A percentile compares a stretch with the other conserved stretches of the same genome.
Evolutionary conservation across 2,329 filamentous ascomycete genomes (phyloP).

Genomic region (Cadophora sp.): DNA sequence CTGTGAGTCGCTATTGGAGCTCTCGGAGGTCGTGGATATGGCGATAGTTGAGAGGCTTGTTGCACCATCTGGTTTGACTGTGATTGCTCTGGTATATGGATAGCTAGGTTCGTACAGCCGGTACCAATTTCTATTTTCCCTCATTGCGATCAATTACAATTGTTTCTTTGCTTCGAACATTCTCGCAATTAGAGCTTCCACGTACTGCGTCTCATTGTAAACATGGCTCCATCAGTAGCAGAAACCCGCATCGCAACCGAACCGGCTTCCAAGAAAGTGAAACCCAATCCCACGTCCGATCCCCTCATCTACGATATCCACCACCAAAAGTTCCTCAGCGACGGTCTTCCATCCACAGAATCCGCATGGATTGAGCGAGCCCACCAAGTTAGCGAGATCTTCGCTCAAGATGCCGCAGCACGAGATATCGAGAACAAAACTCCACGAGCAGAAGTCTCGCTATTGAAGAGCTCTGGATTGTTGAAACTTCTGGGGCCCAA

Average conservation of each 20-base stretch:
- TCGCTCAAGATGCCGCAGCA: conserved; percentile 53
- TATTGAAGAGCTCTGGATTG: conserved; percentile 58
- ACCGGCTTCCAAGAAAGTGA: conserved; percentile 19
- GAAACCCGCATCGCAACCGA: background rate
- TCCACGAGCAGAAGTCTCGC: conserved; percentile 55
- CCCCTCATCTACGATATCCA: conserved; percentile 50
- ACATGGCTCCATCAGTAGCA: conserved; percentile 24
- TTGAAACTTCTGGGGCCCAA: conserved; percentile 56
- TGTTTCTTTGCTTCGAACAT: background rate
- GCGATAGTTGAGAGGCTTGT: background rate
- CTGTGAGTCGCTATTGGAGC: background rate
- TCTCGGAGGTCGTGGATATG: background rate
- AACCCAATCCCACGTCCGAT: conserved; percentile 42
- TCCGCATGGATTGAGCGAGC: conserved; percentile 56
- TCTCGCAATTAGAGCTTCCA: no score
- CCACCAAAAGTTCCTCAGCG: conserved; percentile 46
- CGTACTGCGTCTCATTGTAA: no score
- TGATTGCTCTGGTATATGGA: background rate
- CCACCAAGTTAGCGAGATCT: conserved; percentile 55
- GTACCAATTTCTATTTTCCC: background rate
- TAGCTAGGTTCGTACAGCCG: background rate
- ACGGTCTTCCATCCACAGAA: conserved; percentile 48
- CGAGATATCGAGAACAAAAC: conserved; percentile 59
- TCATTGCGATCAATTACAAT: no score
- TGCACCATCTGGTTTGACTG: background rate